Base-by-base conservation (phyloP, 495 filamentous ascomycete species). In the Aspergillus leporis region DNA sequence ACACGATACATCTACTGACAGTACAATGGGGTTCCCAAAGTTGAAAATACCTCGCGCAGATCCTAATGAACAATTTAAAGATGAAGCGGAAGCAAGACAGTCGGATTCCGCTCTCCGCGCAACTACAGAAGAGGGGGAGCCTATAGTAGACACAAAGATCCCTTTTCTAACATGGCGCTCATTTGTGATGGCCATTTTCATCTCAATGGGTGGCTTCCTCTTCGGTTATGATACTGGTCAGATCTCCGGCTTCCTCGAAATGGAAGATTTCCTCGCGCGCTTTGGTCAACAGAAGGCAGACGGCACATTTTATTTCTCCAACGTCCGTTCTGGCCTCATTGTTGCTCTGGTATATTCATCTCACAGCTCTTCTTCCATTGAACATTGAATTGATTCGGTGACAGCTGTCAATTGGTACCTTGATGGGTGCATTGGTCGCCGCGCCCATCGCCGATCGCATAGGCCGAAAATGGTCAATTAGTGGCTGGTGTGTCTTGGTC, bases 161-260 rank as follows among this genome's bases (percentile, higher is more conserved):
- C 74, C 71, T 1, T 70, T 71, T 34, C 56, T 83, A 5, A 83
- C 80, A 23, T 73, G 71, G 65, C 68, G 75, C 8, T 76, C 78
- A 3, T 59, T 82, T 22, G 41, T 70, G 10, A 78, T 85, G 61
- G 79, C 78, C 2, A 63, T 79, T 0, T 74, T 83, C 40, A 78
- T 83, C 0, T 83, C 88, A 1, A 87, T 91, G 66, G 87, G 87
- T 40, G 88, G 88, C 40, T 84, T 90, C 51, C 82, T 90, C 22
- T 79, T 78, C 40, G 75, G 77, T 12, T 79, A 79, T 53, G 75
- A 79, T 58, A 73, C 73, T n/a, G 79, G 80, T 28, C 80, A 82
- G 41, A 82, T 83, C 36, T 79, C 75, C 0, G 80, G 80, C 9
- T 87, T 90, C 61, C 73, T 90, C n/a, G 78, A 83, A 36, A 89